Evolutionary conservation across 345 rosid species (phyloP), one percentile per base, ranked within the genome.

Genomic region (Rubroshorea leprosula): DNA sequence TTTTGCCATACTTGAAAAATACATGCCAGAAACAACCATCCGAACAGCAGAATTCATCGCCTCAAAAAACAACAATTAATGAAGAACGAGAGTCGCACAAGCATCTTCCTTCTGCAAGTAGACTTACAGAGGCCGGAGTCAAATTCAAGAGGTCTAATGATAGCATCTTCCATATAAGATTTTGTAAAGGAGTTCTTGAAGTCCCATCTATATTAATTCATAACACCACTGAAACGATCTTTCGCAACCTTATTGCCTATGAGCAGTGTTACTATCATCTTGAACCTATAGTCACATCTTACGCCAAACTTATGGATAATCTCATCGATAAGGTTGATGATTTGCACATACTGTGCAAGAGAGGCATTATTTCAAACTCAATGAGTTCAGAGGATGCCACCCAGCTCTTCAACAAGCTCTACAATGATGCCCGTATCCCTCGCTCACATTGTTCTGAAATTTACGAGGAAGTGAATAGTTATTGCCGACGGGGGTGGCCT

Each of bases 401-500:
- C 31, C 38, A 64, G 41, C 60, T 70, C 54, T 70, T 70, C 27
- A 58, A 64, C 54, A 41, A 27, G 39, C 58, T 70, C 1, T 70
- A 64, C 31, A 46, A 18, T 2, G 66, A 70, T 29, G 31, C 74
- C 13, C 31, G 6, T 18, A 48, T 50, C n/a, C 35, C 15, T 18
- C 48, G 22, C 21, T 51, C 23, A 13, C 50, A 61, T 1, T 61
- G 51, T 24, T 9, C 15, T 24, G 10, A 41, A 8, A 55, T 61
- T 6, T 49, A 29, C 18, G 35, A 38, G 38, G 49, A 49, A 4
- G 65, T 61, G 38, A 23, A 61, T 18, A 17, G 17, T 13, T 49
- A 61, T 23, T 50, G 48, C 35, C 19, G 13, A 15, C 19, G 17
- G 1, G 27, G 45, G 46, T 3, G 31, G 35, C 25, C 64, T 23